Evolutionary conservation across 768 basidiomycete species (phyloP), one percentile per base, ranked within the genome.

Genomic region (Leccinellum rugosiceps): DNA sequence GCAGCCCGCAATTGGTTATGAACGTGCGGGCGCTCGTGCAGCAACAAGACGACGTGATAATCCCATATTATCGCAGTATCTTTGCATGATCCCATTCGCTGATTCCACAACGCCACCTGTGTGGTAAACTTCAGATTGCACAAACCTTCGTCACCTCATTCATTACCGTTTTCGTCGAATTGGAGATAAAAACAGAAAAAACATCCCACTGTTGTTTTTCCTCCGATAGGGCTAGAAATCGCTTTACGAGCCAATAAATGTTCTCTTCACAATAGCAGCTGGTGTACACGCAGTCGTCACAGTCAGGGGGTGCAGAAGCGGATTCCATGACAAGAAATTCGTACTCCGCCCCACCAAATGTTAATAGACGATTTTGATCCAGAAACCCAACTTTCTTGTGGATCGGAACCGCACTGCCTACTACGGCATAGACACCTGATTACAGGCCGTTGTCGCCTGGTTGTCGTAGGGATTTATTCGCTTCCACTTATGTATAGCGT

Each of bases 241-340:
- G 68, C 47, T 78, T 70, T 14, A 75, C 78, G 1, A 90, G 76
- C 43, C 85, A 71, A 60, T 87, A 89, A 32, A 88, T 72, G 66
- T 90, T 89, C 68, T 90, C 88, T 75, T 90, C 88, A 71, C 87
- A 90, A 58, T 83, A 90, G 63, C 74, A 80, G 4, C 74, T 74
- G 2, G 86, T 88, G 69, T 88, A 88, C 28, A 74, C 57, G 57
- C 68, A 68, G 55, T 75, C 64, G 32, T 26, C 26, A 55, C 55
- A 59, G 26, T 56, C 48, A 19, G 65, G 65, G 44, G 66, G 61
- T 47, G 69, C 72, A 30, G 67, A 61, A 58, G 64, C 41, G 25
- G 58, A 41, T 30, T 51, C 56, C 61, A 62, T 63, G 32, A 26
- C 23, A 9, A 23, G 26, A 34, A 19, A 46, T 68, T 71, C 34